Percentiles rank a stretch among this genome's conserved stretches.
phyloP scores from a whole-genome alignment of 2,329 filamentous ascomycete genomes.

The Hymenoscyphus fructigenus region DNA sequence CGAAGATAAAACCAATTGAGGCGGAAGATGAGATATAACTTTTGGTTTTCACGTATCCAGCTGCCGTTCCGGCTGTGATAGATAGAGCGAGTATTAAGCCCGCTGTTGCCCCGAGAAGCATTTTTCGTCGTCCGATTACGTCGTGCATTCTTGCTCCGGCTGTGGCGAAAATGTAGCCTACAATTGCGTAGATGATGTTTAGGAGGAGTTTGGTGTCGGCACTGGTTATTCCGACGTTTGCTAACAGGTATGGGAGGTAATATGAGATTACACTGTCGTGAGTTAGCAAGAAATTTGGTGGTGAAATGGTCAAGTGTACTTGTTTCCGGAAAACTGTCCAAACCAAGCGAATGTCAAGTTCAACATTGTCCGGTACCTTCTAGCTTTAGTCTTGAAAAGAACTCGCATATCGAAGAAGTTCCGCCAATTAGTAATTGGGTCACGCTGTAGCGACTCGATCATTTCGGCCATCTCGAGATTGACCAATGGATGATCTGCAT shows the following conservation, averaged over 20 bases:
- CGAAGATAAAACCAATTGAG: not conserved
- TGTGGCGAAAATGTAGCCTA: not conserved
- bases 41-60: not conserved
- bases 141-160: constrained; percentile 2
- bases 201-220: not conserved
- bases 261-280: not conserved
- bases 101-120: not conserved
- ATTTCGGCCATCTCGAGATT: constrained; percentile 52
- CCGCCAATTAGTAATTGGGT: constrained; percentile 28
- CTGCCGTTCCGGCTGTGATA: not conserved
- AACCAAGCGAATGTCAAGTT: constrained; percentile 14
- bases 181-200: not conserved
- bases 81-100: not conserved
- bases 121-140: not conserved
- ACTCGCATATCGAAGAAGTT: not conserved
- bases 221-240: not conserved
- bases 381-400: not conserved
- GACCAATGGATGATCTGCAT: constrained; percentile 43
- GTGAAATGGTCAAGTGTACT: constrained; percentile 16
- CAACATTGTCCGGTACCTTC: constrained; percentile 6
- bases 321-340: constrained; percentile 17
- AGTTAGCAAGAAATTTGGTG: not conserved
- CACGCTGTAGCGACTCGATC: constrained; percentile 45
- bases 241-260: not conserved
- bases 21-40: not conserved